phyloP scores from a whole-genome alignment of 306 rosid species.

The Mucuna pruriens region DNA sequence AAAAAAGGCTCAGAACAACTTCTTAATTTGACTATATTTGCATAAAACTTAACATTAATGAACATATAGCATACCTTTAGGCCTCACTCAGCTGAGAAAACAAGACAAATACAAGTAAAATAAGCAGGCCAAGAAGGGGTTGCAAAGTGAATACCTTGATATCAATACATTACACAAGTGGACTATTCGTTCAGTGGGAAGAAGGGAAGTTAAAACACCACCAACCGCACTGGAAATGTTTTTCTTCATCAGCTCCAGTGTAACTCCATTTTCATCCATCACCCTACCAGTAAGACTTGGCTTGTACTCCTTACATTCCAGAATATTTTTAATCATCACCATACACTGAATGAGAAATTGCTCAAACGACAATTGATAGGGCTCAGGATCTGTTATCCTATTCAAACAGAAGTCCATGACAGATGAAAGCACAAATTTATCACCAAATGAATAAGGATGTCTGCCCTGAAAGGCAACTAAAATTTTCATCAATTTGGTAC shows the following conservation, averaged over 20 bases:
- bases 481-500: conserved; percentile 88
- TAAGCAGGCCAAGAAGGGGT: conserved; percentile 20
- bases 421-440: conserved; percentile 80
- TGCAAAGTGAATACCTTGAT: conserved; percentile 67
- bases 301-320: conserved; percentile 98
- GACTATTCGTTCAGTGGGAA: conserved; percentile 79
- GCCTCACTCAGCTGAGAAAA: conserved; percentile 38
- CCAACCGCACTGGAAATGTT: conserved; percentile 74
- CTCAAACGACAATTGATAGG: conserved; percentile 72
- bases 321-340: conserved; percentile 84
- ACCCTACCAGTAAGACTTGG: conserved; percentile 87
- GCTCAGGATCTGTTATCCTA: conserved; percentile 88
- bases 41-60: neutral
- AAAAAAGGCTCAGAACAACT: neutral
- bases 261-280: conserved; percentile 77
- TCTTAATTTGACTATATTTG: neutral
- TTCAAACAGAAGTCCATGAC: conserved; percentile 83
- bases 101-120: conserved; percentile 35
- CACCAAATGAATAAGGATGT: conserved; percentile 94
- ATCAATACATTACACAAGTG: conserved; percentile 76
- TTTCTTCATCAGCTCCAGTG: conserved; percentile 87
- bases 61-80: conserved; percentile 16
- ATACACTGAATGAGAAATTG: conserved; percentile 95
- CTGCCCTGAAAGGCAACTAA: conserved; percentile 86
- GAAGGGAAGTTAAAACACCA: conserved; percentile 80